These are phyloP conservation scores for Debaryomyces tyrocola DNA, from an alignment of 805 yeast species.

Conservation along the genomic window DNA sequence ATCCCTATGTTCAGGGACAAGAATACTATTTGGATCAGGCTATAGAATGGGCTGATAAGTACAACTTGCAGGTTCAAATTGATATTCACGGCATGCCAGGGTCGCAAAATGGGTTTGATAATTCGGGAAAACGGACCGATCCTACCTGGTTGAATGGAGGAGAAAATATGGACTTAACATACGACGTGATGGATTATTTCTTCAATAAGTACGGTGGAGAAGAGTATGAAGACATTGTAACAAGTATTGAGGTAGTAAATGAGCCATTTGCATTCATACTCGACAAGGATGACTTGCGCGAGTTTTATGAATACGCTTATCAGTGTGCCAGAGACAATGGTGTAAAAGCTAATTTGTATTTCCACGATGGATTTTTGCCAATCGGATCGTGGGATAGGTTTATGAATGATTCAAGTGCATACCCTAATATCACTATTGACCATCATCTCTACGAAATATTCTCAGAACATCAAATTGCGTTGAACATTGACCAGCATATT, in stretches of 20 bases:
- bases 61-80: conserved; percentile 66
- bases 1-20: conserved; percentile 71
- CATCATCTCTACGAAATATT: conserved; percentile 30
- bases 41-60: conserved; percentile 63
- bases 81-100: conserved; percentile 86
- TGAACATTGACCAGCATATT: conserved; percentile 12
- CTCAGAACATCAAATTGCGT: conserved; percentile 11
- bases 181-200: conserved; percentile 12
- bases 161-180: conserved; percentile 10
- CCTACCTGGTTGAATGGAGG: conserved; percentile 14
- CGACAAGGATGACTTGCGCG: conserved; percentile 19
- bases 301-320: conserved; percentile 22
- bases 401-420: conserved; percentile 4
- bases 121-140: conserved; percentile 60
- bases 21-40: conserved; percentile 64
- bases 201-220: conserved; percentile 14
- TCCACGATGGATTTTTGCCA: conserved; percentile 17
- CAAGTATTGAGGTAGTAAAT: conserved; percentile 27
- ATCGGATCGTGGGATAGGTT: conserved; percentile 17
- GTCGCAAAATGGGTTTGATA: conserved; percentile 86
- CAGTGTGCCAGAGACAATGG: conserved; percentile 3
- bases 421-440: conserved; percentile 17
- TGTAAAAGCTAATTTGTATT: conserved; percentile 8
- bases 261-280: conserved; percentile 28
- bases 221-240: conserved; percentile 8